Evolutionary conservation across 495 filamentous ascomycete genomes (phyloP), one percentile per base, ranked within the genome.

Genomic region (Penicillium robsamsonii): DNA sequence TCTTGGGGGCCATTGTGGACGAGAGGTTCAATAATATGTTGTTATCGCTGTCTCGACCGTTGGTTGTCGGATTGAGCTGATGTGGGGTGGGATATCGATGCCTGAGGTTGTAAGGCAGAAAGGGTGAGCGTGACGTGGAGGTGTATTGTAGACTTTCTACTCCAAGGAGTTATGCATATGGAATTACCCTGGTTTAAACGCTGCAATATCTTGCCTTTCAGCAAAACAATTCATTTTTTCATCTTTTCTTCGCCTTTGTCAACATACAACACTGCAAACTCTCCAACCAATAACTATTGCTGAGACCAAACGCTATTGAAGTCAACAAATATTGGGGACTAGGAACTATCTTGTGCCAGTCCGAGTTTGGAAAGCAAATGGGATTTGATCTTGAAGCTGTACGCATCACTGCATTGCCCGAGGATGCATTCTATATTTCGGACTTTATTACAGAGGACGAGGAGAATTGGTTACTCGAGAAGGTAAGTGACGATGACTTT

Each of bases 391-490:
- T 76, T 8, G 66, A 85, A 56, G 66, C 75, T 17, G 76, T 68
- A 53, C 79, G 75, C 61, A 85, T 94, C 50, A 58, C 74, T 2
- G 61, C 64, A 15, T 76, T 93, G 13, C 90, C 90, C 2, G 67
- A 80, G 1, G 75, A 82, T 43, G 85, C 88, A 55, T 96, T 88
- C 74, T 97, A 97, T 72, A 89, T 97, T 46, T 77, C 92, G 3
- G 81, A 92, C 66, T 97, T 98, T 74, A 88, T 98, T 60, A 84
- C 81, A 12, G 71, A 77, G 46, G 82, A 84, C 18, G 92, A 97
- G 72, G 92, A 97, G 70, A 60, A 75, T 4, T 53, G 67, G 22
- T 79, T 98, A 15, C 67, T 96, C 22, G 70, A 84, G 38, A 92
- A 92, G 76, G 84, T 90, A 63, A 37, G 64, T 5, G 17, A 1